Evolutionary conservation across 352 stramenopile genomes (phyloP).

Genomic region (Pythium phragmitis): DNA sequence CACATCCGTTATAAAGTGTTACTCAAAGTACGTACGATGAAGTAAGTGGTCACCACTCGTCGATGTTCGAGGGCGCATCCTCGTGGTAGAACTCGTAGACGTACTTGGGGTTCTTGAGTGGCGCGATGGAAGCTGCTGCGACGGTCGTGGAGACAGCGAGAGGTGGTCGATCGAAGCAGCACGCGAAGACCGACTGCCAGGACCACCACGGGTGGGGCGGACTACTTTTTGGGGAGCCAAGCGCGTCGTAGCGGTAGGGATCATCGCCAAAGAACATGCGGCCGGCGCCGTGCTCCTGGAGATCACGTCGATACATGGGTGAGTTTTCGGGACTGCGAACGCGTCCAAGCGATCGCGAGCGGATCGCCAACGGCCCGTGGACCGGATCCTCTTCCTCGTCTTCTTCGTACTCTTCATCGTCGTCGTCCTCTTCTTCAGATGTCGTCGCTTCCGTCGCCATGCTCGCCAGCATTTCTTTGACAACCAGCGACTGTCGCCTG

Average conservation of each 20-base stretch:
- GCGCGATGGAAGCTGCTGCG: constrained; percentile 1
- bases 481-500: constrained; percentile 40
- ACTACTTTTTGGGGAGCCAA: constrained; percentile 21
- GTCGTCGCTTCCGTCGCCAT: constrained; percentile 11
- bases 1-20: too few relatives aligned
- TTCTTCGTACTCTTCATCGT: constrained; percentile 4
- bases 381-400: neutral
- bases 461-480: constrained; percentile 48
- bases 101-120: constrained; percentile 33
- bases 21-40: too few relatives aligned
- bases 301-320: constrained; percentile 42
- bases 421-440: constrained; percentile 28
- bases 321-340: constrained; percentile 69
- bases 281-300: neutral
- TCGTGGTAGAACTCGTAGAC: constrained; percentile 32
- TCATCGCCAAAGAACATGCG: constrained; percentile 13
- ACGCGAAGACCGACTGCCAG: constrained; percentile 23
- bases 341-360: constrained; percentile 24
- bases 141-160: neutral
- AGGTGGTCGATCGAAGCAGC: constrained; percentile 30
- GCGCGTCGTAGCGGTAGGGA: neutral
- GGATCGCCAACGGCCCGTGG: neutral
- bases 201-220: constrained; percentile 24
- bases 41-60: constrained; percentile 3
- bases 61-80: constrained; percentile 12